A percentile compares a stretch with the other conserved stretches of the same genome.
These are phyloP conservation scores for Tetrahymena thermophila DNA, from an alignment of 73 alveolate genomes.

Conservation along the genomic window DNA sequence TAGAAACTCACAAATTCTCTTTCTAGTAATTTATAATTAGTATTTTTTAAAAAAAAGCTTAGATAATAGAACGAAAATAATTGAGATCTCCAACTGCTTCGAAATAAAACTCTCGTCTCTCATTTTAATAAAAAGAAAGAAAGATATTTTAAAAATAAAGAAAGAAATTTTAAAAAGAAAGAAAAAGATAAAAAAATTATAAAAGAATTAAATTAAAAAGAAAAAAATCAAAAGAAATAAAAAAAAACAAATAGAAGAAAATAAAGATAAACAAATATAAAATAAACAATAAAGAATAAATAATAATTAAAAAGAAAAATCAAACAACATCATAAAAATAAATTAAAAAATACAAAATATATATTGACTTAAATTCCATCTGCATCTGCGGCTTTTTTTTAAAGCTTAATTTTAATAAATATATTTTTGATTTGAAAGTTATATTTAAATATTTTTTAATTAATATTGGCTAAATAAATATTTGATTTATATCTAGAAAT, in stretches of 20 bases:
- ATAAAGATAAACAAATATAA: not conserved
- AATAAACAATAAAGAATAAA: not conserved
- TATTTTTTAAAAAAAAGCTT: not conserved
- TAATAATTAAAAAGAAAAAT: not conserved
- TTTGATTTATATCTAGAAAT: no score
- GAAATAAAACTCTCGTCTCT: conserved; percentile 1
- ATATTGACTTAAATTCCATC: no score
- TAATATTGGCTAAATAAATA: no score
- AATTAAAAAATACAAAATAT: no score
- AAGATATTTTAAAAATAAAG: not conserved
- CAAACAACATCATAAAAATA: not conserved
- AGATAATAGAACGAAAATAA: not conserved
- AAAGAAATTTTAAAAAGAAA: not conserved
- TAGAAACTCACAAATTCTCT: not conserved
- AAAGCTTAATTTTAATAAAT: no score
- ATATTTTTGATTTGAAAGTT: no score
- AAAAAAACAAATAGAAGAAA: not conserved
- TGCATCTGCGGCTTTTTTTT: no score
- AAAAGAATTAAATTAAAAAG: not conserved
- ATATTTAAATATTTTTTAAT: no score
- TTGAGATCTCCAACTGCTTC: not conserved
- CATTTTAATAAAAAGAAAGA: not conserved
- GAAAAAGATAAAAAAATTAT: not conserved
- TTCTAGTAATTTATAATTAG: not conserved
- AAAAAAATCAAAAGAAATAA: not conserved